Conservation (phyloP, 2,329 filamentous ascomycete genomes). For the Neospermospora avenae region DNA sequence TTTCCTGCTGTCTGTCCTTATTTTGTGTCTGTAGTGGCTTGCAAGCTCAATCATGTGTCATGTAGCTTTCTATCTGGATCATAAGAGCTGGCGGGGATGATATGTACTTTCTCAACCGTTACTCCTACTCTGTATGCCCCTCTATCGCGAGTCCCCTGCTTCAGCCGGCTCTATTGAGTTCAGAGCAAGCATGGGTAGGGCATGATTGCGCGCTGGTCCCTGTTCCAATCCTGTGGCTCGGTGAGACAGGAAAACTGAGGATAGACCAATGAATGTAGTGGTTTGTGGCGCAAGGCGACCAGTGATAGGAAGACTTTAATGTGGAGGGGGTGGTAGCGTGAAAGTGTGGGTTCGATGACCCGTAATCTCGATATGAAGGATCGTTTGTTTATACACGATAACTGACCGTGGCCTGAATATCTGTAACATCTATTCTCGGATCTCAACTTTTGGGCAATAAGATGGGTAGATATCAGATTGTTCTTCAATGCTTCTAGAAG, state of each 20-base stretch:
- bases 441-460: background rate
- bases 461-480: background rate
- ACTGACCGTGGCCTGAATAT: background rate
- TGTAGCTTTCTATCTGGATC: background rate
- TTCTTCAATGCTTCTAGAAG: background rate
- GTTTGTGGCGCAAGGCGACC: constrained; percentile 9
- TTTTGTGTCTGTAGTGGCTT: background rate
- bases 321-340: background rate
- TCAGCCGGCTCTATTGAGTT: background rate
- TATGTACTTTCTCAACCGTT: background rate
- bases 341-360: background rate
- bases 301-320: background rate
- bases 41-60: background rate
- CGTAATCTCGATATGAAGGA: background rate
- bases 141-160: background rate
- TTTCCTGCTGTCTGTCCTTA: background rate
- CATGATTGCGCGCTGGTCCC: background rate
- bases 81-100: constrained; percentile 4
- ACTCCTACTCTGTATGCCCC: background rate
- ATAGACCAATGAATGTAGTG: background rate
- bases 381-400: background rate
- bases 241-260: background rate
- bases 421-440: constrained; percentile 1
- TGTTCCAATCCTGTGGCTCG: constrained; percentile 4
- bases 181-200: background rate